A percentile compares a stretch with the other conserved stretches of the same genome.
Conservation (phyloP, 306 rosid species). For the Citrullus amarus region DNA sequence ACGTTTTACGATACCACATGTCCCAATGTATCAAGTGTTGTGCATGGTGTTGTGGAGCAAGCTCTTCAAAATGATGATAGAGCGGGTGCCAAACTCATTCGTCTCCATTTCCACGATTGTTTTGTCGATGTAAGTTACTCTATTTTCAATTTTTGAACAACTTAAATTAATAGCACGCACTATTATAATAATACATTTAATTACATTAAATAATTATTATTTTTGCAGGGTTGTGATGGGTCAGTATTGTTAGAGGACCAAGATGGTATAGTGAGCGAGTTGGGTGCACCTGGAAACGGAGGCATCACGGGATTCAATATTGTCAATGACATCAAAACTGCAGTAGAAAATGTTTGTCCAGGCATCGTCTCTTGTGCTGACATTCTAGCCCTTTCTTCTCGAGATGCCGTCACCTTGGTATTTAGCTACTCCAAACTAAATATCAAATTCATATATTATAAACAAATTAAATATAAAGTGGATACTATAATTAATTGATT, state of each 20-base stretch:
- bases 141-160: neutral
- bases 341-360: conserved; percentile 31
- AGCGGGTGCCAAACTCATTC: conserved; percentile 22
- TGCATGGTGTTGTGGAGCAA: conserved; percentile 12
- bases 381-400: conserved; percentile 27
- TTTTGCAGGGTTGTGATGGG: conserved; percentile 35
- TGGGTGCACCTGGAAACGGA: neutral
- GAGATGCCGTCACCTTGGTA: conserved; percentile 22
- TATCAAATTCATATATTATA: too few species aligned
- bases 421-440: neutral
- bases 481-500: too few species aligned
- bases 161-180: too few species aligned
- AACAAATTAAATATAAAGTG: too few species aligned
- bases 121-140: conserved; percentile 12
- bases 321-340: conserved; percentile 33
- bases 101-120: conserved; percentile 30
- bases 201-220: too few species aligned
- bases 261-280: conserved; percentile 17
- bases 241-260: conserved; percentile 28
- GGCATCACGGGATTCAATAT: conserved; percentile 18
- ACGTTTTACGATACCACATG: conserved; percentile 14
- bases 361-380: conserved; percentile 43
- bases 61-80: conserved; percentile 14
- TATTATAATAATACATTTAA: too few species aligned
- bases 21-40: conserved; percentile 17